A percentile compares a stretch with the other conserved stretches of the same genome.
Conservation (phyloP, 2,329 filamentous ascomycete genomes). For the Monilinia fructigena region DNA sequence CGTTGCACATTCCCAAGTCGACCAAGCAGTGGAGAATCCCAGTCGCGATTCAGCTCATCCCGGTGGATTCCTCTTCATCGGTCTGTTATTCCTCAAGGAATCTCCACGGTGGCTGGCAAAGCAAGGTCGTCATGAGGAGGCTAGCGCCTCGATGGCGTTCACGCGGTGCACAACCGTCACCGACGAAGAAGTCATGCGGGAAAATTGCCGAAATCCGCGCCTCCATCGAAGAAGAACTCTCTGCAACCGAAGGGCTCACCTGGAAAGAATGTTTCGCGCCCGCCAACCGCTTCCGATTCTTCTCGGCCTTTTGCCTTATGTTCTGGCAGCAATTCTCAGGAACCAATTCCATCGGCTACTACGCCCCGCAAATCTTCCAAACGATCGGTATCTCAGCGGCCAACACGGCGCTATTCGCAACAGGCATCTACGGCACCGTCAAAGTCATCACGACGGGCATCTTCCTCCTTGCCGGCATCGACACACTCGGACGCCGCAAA, state of each 20-base stretch:
- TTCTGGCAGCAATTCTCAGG: conserved; percentile 45
- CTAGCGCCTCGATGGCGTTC: conserved; percentile 52
- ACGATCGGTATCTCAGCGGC: conserved; percentile 60
- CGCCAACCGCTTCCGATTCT: conserved; percentile 44
- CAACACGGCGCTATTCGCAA: conserved; percentile 63
- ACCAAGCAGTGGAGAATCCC: conserved; percentile 46
- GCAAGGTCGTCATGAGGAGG: conserved; percentile 58
- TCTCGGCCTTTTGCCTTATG: conserved; percentile 44
- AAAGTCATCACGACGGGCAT: conserved; percentile 61
- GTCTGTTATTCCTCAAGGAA: conserved; percentile 40
- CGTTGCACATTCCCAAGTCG: conserved; percentile 40
- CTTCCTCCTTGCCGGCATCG: conserved; percentile 50
- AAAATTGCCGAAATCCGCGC: conserved; percentile 66
- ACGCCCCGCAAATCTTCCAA: conserved; percentile 56
- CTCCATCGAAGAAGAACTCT: conserved; percentile 67
- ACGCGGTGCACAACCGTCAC: conserved; percentile 58
- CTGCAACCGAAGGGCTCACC: conserved; percentile 65
- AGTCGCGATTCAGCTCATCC: conserved; percentile 44
- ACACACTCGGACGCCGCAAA: conserved; percentile 49
- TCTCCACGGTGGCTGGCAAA: conserved; percentile 68
- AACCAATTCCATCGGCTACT: conserved; percentile 34
- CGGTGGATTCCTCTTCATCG: conserved; percentile 40
- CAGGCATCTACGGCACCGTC: conserved; percentile 69
- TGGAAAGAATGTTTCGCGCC: conserved; percentile 47
- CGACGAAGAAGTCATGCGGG: conserved; percentile 55